Evolutionary conservation across 768 basidiomycete species (phyloP).

Genomic region (Phlegmacium glaucopus): DNA sequence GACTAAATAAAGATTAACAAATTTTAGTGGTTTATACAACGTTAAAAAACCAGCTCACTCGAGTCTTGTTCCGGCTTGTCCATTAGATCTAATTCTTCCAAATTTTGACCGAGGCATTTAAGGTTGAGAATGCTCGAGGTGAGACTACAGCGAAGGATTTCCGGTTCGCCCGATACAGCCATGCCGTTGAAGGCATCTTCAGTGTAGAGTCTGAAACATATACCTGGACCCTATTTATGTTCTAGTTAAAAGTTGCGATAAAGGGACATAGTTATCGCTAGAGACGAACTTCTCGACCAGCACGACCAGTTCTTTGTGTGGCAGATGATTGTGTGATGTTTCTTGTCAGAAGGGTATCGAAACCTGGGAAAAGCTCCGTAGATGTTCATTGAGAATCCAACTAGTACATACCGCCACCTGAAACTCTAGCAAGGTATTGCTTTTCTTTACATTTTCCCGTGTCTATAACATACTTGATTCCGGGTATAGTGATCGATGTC

Average conservation of each 20-base stretch:
- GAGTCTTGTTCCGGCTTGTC: slow-evolving; percentile 77
- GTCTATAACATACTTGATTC: slow-evolving; percentile 93
- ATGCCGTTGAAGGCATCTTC: slow-evolving; percentile 72
- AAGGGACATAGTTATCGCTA: not conserved
- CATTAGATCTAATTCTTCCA: slow-evolving; percentile 84
- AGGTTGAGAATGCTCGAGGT: slow-evolving; percentile 83
- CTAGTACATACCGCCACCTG: slow-evolving; percentile 55
- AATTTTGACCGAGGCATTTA: slow-evolving; percentile 77
- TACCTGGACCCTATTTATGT: slow-evolving; percentile 61
- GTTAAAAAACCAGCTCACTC: slow-evolving; percentile 44
- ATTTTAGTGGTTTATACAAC: not conserved
- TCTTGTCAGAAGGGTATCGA: slow-evolving; percentile 81
- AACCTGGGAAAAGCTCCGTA: slow-evolving; percentile 44
- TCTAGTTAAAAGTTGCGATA: not conserved
- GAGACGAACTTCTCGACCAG: slow-evolving; percentile 79
- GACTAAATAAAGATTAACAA: slow-evolving; percentile 35
- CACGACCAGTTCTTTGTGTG: slow-evolving; percentile 92
- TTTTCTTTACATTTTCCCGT: slow-evolving; percentile 97
- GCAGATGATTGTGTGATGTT: slow-evolving; percentile 90
- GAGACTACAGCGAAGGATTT: slow-evolving; percentile 86
- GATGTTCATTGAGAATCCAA: not conserved
- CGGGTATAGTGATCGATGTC: slow-evolving; percentile 96
- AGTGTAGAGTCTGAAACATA: slow-evolving; percentile 92
- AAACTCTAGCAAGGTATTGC: slow-evolving; percentile 66
- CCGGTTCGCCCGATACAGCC: slow-evolving; percentile 70